These are phyloP conservation scores for Acacia confusa DNA, from an alignment of 306 rosid genomes.

Conservation along the genomic window DNA sequence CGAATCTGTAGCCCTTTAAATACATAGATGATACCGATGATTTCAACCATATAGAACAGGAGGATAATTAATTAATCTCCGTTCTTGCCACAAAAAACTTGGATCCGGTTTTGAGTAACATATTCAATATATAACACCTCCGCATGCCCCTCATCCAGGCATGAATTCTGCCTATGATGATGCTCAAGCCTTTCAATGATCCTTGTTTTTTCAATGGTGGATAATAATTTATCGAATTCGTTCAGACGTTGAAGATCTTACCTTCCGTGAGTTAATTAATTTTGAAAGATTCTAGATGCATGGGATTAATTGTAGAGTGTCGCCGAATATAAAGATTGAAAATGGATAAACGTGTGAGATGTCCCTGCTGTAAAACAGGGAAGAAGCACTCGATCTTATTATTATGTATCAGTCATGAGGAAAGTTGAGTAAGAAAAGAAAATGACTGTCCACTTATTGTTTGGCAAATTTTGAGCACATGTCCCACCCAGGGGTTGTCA, in stretches of 20 bases:
- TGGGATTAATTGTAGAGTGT: too few relatives aligned
- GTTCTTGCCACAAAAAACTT: background rate
- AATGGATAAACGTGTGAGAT: background rate
- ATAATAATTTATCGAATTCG: background rate
- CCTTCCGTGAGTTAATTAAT: background rate
- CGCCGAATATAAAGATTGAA: too few relatives aligned
- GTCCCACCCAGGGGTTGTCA: background rate
- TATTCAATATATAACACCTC: background rate
- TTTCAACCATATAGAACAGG: too few relatives aligned
- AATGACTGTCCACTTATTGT: background rate
- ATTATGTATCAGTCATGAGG: background rate
- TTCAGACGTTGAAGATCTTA: background rate
- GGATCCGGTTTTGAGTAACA: background rate
- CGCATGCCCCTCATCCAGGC: background rate
- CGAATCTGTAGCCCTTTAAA: too few relatives aligned
- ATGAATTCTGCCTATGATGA: too few relatives aligned
- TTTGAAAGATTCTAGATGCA: background rate
- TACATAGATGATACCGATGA: too few relatives aligned
- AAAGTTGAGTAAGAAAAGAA: background rate
- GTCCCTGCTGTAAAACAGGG: background rate
- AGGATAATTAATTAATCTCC: too few relatives aligned
- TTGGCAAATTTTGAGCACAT: background rate
- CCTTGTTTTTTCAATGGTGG: background rate
- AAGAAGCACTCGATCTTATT: background rate
- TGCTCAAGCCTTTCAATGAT: background rate